Base-by-base conservation (phyloP, 306 rosid genomes). In the Gillenia trifoliata region DNA sequence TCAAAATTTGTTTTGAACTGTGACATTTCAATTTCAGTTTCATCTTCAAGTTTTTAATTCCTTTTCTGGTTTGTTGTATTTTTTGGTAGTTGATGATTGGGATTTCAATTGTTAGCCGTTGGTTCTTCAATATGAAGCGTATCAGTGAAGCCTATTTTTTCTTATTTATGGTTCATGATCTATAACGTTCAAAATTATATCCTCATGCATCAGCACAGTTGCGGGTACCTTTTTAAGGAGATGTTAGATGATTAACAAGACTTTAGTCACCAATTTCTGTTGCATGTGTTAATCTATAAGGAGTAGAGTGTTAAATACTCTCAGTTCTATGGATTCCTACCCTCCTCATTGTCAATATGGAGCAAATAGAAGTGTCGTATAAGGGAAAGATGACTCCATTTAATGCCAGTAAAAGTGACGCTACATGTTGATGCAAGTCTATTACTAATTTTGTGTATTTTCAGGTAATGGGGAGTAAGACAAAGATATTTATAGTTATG, bases 401-500 rank as follows among this genome's bases (percentile, higher is more conserved):
- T 31, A 59, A 15, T 49, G 20, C 52, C 41, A 47, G 61, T 20
- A 49, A 49, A 50, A 70, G 8, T 50, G 29, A 30, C 43, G n/a
- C 45, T 55, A 23, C 59, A 19, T 54, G 63, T 64, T 74, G 64
- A 59, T 36, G 41, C 41, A 36, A 36, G 11, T 36, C 10, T 40
- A 41, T 41, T 41, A 3, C 10, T 11, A 41, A 64, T 30, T 54
- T 60, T 57, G 30, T 85, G 61, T 52, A 7, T 68, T 85, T 79
- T 62, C 90, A 94, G 96, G 97, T 94, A 57, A 88, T 94, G 96
- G 99, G 97, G 66, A 94, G 99, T 87, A 86, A 83, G 84, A 88
- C 96, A 6, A 94, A 94, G 85, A 94, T 94, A 83, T 92, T 90
- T 83, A 94, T 94, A 49, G 92, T 90, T 62, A 83, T 94, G 90